Evolutionary conservation across 768 basidiomycete genomes (phyloP).

Genomic region (Boletus sensibilis): DNA sequence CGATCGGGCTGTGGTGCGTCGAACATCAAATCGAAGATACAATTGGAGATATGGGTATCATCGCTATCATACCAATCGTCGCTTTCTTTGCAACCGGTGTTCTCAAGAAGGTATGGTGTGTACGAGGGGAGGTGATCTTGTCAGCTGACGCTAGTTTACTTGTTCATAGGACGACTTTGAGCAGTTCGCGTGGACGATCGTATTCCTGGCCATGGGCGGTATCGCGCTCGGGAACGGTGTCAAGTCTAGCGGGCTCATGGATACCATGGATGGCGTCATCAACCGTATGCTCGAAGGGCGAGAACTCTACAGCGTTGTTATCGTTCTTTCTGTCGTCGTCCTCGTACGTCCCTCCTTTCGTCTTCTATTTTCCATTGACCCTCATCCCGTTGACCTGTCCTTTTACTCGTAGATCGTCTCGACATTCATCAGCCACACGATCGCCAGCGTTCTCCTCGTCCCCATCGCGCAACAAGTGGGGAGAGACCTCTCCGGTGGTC

Average conservation of each 20-base stretch:
- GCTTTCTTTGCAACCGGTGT: slow-evolving; percentile 94
- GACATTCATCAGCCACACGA: slow-evolving; percentile 97
- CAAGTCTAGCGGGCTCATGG: slow-evolving; percentile 80
- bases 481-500: slow-evolving; percentile 62
- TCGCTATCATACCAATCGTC: slow-evolving; percentile 89
- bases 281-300: slow-evolving; percentile 58
- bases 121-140: not conserved
- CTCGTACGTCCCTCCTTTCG: slow-evolving; percentile 45
- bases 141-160: not conserved
- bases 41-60: slow-evolving; percentile 96
- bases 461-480: slow-evolving; percentile 94
- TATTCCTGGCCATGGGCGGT: slow-evolving; percentile 97
- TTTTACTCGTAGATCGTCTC: slow-evolving; percentile 61
- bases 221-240: slow-evolving; percentile 96
- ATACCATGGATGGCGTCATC: slow-evolving; percentile 68
- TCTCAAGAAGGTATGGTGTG: slow-evolving; percentile 74
- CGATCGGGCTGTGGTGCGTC: slow-evolving; percentile 88
- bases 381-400: not conserved
- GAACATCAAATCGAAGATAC: slow-evolving; percentile 72
- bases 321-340: slow-evolving; percentile 67
- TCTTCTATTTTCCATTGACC: not conserved
- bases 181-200: slow-evolving; percentile 91
- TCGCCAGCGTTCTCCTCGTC: slow-evolving; percentile 94
- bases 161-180: slow-evolving; percentile 83
- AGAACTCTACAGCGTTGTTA: slow-evolving; percentile 64